phyloP scores from a whole-genome alignment of 345 rosid species.

The Excoecaria agallocha region DNA sequence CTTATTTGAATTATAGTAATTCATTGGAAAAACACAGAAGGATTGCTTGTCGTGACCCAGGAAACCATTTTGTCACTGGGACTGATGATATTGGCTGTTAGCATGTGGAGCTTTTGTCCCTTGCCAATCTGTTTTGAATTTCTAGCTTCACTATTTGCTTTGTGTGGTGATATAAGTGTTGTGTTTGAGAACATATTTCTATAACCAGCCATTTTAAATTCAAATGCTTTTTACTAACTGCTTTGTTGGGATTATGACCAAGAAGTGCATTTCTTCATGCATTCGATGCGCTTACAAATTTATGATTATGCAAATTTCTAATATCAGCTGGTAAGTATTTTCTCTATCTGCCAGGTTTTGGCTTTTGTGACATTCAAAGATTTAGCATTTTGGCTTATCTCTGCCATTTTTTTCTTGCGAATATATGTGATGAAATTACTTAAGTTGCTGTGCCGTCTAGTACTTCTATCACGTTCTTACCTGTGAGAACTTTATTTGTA shows the following conservation, averaged over 20 bases:
- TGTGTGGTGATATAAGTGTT: not conserved
- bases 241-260: not conserved
- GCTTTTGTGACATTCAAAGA: not conserved
- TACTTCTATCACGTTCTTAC: not conserved
- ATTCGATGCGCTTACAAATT: not conserved
- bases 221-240: not conserved
- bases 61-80: not conserved
- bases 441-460: not conserved
- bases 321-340: not conserved
- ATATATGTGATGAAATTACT: not conserved
- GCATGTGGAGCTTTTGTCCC: not conserved
- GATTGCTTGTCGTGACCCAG: not conserved
- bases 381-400: not conserved
- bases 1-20: not conserved
- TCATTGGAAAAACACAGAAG: not conserved
- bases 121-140: not conserved
- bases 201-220: not conserved
- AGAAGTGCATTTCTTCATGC: not conserved
- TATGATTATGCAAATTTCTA: not conserved
- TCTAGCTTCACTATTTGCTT: conserved; percentile 7
- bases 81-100: not conserved
- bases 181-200: not conserved
- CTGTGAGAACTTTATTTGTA: not conserved
- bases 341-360: not conserved
- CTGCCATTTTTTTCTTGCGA: not conserved